Conservation (phyloP, 805 yeast genomes). For the Lipomyces mesembrius region DNA sequence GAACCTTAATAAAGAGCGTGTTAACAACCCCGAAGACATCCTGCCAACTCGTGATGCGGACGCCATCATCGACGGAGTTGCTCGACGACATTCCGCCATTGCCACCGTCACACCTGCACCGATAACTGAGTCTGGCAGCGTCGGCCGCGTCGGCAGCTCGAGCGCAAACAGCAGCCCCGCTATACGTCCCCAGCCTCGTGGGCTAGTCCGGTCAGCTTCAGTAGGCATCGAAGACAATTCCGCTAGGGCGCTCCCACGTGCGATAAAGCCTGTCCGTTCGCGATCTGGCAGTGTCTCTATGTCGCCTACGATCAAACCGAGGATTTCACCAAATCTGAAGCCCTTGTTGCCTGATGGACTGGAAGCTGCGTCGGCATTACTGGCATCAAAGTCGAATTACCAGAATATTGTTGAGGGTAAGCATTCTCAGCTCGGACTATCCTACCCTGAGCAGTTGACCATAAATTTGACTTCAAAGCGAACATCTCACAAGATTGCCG, state of each 20-base stretch:
- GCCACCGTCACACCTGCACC: conserved; percentile 26
- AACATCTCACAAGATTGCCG: conserved; percentile 86
- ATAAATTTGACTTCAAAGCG: conserved; percentile 56
- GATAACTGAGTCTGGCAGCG: conserved; percentile 5
- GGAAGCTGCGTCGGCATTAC: conserved; percentile 38
- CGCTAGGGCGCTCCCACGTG: conserved; percentile 16
- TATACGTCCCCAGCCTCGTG: conserved; percentile 19
- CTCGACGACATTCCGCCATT: conserved; percentile 37
- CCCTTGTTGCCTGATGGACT: conserved; percentile 34
- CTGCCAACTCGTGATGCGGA: conserved; percentile 32
- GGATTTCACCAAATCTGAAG: conserved; percentile 32
- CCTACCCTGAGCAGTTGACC: conserved; percentile 50
- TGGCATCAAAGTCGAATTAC: conserved; percentile 51
- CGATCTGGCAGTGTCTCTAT: conserved; percentile 37
- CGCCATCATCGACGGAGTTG: conserved; percentile 34
- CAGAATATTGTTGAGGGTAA: conserved; percentile 52
- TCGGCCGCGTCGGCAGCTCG: conserved; percentile 19
- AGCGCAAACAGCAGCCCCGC: conserved; percentile 27
- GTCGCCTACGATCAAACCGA: conserved; percentile 35
- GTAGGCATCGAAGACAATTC: conserved; percentile 13
- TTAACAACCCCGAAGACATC: conserved; percentile 37
- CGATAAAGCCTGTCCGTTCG: conserved; percentile 41
- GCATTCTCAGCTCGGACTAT: conserved; percentile 49
- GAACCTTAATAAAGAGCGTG: conserved; percentile 38
- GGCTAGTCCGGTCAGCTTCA: conserved; percentile 23